Base-by-base conservation (phyloP, 1,284 basidiomycete species). In the Blastosporella zonata region DNA sequence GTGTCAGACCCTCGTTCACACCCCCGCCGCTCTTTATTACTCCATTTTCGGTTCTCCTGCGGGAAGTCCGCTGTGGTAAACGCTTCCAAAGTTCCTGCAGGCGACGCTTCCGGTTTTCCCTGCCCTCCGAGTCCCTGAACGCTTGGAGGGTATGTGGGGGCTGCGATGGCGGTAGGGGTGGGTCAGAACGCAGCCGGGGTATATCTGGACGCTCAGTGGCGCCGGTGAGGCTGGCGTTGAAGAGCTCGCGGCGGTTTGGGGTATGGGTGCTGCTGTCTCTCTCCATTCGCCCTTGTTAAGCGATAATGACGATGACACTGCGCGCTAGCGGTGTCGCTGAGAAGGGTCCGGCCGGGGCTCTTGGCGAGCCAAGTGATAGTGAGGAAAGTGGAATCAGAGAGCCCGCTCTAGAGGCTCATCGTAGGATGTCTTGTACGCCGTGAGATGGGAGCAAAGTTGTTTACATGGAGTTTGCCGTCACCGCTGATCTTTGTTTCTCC, bases 71-170 rank as follows among this genome's bases (percentile, higher is more conserved):
- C 39, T 64, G 57, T 37, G 67, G 67, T 3, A 90, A 73, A 46
- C 74, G 74, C 50, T 70, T 68, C 85, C 86, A 90, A 28, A 89
- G 62, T 42, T 73, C 74, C 49, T 73, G 71, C 46, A 90, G 64
- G 38, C 78, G 74, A 46, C 66, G 69, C 63, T 85, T 82, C 41
- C 87, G 69, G 53, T 70, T 70, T 52, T 78, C 78, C 50, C 69
- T 66, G 28, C 85, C 83, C 66, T 90, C 87, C 36, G 67, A 70
- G 53, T 71, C 69, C 43, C 85, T 77, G 59, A 87, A 89, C 54
- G 83, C 82, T 34, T 72, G 63, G 33, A 90, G 75, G 46, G 72
- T 77, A 52, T 66, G 68, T 13, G 80, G 74, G 38, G 70, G 58
- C 36, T 43, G 47, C 12, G 67, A 69, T 47, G 64, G 65, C 59